These are phyloP conservation scores for Kurtzmaniella natalensis DNA, from an alignment of 1,139 yeast species.

Conservation along the genomic window DNA sequence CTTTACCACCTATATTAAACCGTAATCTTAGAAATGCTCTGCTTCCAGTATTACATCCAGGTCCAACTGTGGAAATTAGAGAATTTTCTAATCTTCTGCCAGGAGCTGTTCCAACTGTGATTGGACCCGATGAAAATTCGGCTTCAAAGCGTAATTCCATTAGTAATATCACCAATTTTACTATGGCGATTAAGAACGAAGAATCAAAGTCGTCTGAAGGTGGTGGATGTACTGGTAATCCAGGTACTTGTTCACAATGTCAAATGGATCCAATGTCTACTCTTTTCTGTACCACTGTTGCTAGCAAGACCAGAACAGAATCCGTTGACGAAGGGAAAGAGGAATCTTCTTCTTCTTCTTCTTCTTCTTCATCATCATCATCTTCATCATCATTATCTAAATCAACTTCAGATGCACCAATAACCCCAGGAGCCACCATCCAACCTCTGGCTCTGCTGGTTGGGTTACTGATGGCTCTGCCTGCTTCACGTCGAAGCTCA, in stretches of 20 bases:
- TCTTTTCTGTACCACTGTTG: constrained; percentile 80
- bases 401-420: too few relatives aligned
- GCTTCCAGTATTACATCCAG: constrained; percentile 63
- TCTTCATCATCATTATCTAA: too few relatives aligned
- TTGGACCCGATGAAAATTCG: constrained; percentile 16
- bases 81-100: constrained; percentile 42
- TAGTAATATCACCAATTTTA: too few relatives aligned
- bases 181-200: too few relatives aligned
- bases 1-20: constrained; percentile 34
- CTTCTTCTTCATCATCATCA: too few relatives aligned
- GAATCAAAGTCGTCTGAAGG: constrained; percentile 8
- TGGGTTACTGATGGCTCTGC: constrained; percentile 4
- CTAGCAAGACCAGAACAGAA: constrained; percentile 23
- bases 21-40: constrained; percentile 26
- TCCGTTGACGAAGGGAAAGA: constrained; percentile 34
- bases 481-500: constrained; percentile 3
- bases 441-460: constrained; percentile 5
- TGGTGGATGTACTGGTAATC: constrained; percentile 76
- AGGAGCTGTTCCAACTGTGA: constrained; percentile 38
- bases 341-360: constrained; percentile 10
- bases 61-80: constrained; percentile 53
- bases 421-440: constrained; percentile 7
- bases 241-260: constrained; percentile 84
- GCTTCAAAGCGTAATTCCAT: constrained; percentile 5
- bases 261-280: constrained; percentile 87